These are phyloP conservation scores for Fonsecaea nubica DNA, from an alignment of 2,329 filamentous ascomycete species.

Conservation along the genomic window DNA sequence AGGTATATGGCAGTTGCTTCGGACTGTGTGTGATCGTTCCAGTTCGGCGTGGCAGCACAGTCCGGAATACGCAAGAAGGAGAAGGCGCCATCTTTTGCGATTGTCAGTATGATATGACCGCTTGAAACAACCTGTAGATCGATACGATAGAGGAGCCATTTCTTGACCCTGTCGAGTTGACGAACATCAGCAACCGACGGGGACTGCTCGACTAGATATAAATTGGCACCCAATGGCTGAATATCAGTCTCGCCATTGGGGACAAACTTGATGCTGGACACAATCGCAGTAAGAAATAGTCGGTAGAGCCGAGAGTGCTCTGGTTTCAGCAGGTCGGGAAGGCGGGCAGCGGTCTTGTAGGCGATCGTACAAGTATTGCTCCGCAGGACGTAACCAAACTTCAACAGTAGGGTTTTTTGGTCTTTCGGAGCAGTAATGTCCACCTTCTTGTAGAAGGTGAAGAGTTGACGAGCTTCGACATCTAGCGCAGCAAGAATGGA, in stretches of 20 bases:
- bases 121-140: slow-evolving; percentile 36
- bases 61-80: slow-evolving; percentile 24
- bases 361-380: slow-evolving; percentile 40
- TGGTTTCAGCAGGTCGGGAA: slow-evolving; percentile 39
- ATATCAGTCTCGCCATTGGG: slow-evolving; percentile 28
- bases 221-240: slow-evolving; percentile 29
- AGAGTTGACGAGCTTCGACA: slow-evolving; percentile 36
- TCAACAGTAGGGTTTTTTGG: slow-evolving; percentile 37
- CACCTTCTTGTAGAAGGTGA: slow-evolving; percentile 41
- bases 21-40: background rate
- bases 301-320: slow-evolving; percentile 36
- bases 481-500: slow-evolving; percentile 39
- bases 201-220: slow-evolving; percentile 30
- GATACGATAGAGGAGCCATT: slow-evolving; percentile 32
- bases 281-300: slow-evolving; percentile 38
- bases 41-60: background rate
- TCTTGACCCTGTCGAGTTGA: slow-evolving; percentile 5
- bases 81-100: slow-evolving; percentile 23
- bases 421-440: slow-evolving; percentile 39
- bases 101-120: slow-evolving; percentile 37
- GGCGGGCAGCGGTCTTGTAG: slow-evolving; percentile 38
- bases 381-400: slow-evolving; percentile 38
- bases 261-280: slow-evolving; percentile 36
- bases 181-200: slow-evolving; percentile 15
- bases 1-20: slow-evolving; percentile 25